Conservation (phyloP, 192 early-diverging fungal species). For the Linnemannia elongata region DNA sequence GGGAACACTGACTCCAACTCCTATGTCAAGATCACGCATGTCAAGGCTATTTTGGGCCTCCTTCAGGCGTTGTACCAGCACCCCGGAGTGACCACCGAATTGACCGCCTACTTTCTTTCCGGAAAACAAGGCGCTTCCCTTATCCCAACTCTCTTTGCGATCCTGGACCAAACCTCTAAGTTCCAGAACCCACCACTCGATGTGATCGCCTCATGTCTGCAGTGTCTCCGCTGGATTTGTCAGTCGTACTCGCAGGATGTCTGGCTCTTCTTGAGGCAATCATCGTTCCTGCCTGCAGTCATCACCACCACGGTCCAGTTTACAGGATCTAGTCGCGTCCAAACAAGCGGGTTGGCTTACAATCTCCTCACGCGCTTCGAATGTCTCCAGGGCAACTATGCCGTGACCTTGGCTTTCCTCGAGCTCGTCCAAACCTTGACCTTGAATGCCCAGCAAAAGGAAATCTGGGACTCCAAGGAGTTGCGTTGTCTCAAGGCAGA, state of each 20-base stretch:
- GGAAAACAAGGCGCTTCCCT: constrained; percentile 2
- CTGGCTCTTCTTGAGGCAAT: constrained; percentile 41
- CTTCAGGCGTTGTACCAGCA: constrained; percentile 22
- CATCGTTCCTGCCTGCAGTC: constrained; percentile 41
- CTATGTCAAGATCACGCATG: constrained; percentile 24
- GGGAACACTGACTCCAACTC: neutral
- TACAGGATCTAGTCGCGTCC: constrained; percentile 35
- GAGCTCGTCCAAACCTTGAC: constrained; percentile 37
- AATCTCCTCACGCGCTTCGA: constrained; percentile 36
- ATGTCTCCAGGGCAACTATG: constrained; percentile 46
- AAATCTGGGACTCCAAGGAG: constrained; percentile 48
- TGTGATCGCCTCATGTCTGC: constrained; percentile 45
- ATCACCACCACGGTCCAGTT: constrained; percentile 50
- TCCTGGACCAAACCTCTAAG: constrained; percentile 47
- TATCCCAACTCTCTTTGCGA: constrained; percentile 43
- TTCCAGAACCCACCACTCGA: constrained; percentile 46
- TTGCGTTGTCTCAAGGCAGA: constrained; percentile 42
- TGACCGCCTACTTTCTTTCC: constrained; percentile 16
- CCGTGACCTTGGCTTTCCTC: constrained; percentile 54
- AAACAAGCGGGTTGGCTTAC: constrained; percentile 37
- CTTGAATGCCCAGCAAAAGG: constrained; percentile 37
- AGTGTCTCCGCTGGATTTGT: constrained; percentile 30
- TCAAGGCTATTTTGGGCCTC: constrained; percentile 47
- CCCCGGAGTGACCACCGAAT: constrained; percentile 10
- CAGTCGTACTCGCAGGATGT: constrained; percentile 37